Conservation (phyloP, 179 eudicot genomes). For the Carnegiea gigantea region DNA sequence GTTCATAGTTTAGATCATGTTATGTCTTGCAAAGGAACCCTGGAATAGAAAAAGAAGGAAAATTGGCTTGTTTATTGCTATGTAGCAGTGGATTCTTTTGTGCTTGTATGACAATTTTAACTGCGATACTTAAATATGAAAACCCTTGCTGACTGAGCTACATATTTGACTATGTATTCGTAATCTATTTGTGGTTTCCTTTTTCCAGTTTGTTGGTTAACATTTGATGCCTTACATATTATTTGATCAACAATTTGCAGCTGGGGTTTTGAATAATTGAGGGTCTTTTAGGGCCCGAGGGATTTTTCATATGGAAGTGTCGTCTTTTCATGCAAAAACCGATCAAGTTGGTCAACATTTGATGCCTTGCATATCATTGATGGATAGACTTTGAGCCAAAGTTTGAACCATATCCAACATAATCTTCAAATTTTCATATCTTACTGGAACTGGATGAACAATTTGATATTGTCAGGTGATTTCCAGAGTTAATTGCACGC, state of each 20-base stretch:
- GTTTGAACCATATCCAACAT: no score
- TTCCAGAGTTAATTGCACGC: no score
- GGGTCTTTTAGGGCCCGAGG: neutral
- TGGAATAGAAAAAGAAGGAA: neutral
- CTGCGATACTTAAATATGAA: slow-evolving; percentile 9
- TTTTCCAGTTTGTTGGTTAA: neutral
- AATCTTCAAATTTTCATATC: no score
- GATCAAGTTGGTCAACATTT: neutral
- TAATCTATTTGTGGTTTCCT: neutral
- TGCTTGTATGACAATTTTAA: slow-evolving; percentile 24
- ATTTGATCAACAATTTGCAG: neutral
- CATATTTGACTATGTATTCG: neutral
- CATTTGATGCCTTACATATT: neutral
- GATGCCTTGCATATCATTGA: no score
- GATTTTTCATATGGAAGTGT: no score
- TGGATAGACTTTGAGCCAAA: no score
- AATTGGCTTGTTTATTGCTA: slow-evolving; percentile 11
- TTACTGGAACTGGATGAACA: no score
- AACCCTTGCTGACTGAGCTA: slow-evolving; percentile 6
- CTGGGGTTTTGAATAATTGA: neutral
- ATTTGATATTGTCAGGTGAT: no score
- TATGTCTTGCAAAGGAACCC: slow-evolving; percentile 17
- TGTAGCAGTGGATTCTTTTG: slow-evolving; percentile 22
- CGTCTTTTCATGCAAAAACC: neutral
- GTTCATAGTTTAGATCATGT: slow-evolving; percentile 18